Percentiles rank a stretch among this genome's conserved stretches.
Evolutionary conservation across 768 basidiomycete genomes (phyloP).

Genomic region (Boletus sensibilis): DNA sequence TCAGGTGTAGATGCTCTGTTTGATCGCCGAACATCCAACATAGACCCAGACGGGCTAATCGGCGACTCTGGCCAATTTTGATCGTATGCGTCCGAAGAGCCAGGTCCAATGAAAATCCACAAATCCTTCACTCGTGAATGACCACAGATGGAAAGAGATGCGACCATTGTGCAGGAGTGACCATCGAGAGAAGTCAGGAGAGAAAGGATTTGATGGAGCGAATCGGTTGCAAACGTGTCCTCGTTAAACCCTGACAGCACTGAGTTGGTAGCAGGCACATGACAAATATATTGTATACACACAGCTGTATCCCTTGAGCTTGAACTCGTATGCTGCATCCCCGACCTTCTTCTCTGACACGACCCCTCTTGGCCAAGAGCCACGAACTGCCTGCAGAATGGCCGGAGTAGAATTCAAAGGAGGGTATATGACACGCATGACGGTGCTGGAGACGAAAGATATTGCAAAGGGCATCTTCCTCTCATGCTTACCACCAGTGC

Average conservation of each 20-base stretch:
- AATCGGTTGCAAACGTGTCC: conserved; percentile 72
- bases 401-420: conserved; percentile 76
- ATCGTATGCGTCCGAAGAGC: conserved; percentile 31
- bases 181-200: conserved; percentile 65
- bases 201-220: conserved; percentile 66
- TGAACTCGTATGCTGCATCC: conserved; percentile 73
- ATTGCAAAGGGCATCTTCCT: conserved; percentile 62
- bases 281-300: conserved; percentile 26
- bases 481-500: conserved; percentile 28
- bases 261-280: conserved; percentile 18
- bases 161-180: conserved; percentile 64
- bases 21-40: conserved; percentile 36
- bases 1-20: conserved; percentile 35
- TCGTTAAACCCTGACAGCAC: conserved; percentile 66
- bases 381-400: conserved; percentile 75
- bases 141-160: conserved; percentile 69
- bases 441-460: conserved; percentile 65
- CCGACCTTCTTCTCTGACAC: conserved; percentile 75
- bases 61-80: conserved; percentile 36
- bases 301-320: conserved; percentile 81
- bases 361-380: conserved; percentile 78
- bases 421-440: conserved; percentile 74
- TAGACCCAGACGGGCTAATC: conserved; percentile 36
- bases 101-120: conserved; percentile 72
- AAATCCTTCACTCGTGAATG: conserved; percentile 74